Base-by-base conservation (phyloP, 768 basidiomycete species). In the Artomyces pyxidatus region DNA sequence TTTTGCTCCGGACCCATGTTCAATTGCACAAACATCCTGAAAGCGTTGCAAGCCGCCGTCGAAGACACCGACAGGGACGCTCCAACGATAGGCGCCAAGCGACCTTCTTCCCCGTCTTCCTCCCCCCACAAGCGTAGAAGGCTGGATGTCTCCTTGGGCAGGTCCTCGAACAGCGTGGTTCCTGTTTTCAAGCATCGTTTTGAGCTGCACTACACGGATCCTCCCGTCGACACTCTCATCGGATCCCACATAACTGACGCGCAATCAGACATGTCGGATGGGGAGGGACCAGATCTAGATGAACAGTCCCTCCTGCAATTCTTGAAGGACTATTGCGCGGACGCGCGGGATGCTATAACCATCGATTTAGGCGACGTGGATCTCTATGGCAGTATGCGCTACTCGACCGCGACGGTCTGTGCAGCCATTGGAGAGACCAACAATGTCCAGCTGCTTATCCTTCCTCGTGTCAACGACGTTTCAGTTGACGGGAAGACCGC, bases 291-390 rank as follows among this genome's bases (percentile, higher is more conserved):
- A n/a, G n/a, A n/a, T n/a, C n/a, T n/a, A n/a, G n/a, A 41, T 19
- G 54, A 55, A 42, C n/a, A 49, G 23, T 23, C 43, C 2, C 47
- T 55, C n/a, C n/a, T 54, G 16, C 11, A 27, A 32, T 46, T 43
- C 27, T 42, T 56, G 40, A 53, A 46, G 42, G 38, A 41, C 21
- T 32, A 21, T 28, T 47, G 39, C 41, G 27, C 48, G 25, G 49
- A 41, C 42, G 37, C 22, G 29, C 37, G 32, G 23, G 54, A 54
- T 21, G 40, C 48, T 44, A 44, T 28, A 46, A 47, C 47, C 45
- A 37, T 56, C 23, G 46, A 56, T 46, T 46, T 46, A 49, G 48
- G 53, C 26, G 37, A 49, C 42, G 46, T 47, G 14, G 43, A 39
- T 27, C 44, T 53, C 40, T 35, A 48, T 23, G 45, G 38, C 21